Evolutionary conservation across 169 alveolate genomes (phyloP).

Genomic region (Cryptosporidium sp.): DNA sequence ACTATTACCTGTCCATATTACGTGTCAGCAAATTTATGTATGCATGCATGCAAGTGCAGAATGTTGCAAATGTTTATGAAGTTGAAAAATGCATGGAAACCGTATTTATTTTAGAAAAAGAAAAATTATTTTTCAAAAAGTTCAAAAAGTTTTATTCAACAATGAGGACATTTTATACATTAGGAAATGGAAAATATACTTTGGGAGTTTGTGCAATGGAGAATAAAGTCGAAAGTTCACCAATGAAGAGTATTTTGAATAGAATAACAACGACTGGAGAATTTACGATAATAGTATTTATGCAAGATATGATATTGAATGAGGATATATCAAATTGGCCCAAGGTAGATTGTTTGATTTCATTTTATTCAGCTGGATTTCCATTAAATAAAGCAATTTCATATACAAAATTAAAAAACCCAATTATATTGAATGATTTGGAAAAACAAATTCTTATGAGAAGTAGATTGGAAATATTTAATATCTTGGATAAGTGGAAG

Average conservation of each 20-base stretch:
- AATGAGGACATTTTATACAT: not conserved
- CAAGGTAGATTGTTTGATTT: constrained; percentile 90
- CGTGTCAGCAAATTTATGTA: not conserved
- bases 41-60: constrained; percentile 9
- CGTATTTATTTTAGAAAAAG: not conserved
- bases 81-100: not conserved
- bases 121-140: not conserved
- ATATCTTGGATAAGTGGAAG: constrained; percentile 83
- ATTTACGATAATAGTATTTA: constrained; percentile 85
- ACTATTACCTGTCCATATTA: constrained; percentile 5
- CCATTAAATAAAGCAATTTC: constrained; percentile 88
- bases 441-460: constrained; percentile 80
- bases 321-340: constrained; percentile 89
- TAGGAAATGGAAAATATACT: constrained; percentile 79
- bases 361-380: constrained; percentile 91
- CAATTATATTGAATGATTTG: constrained; percentile 78
- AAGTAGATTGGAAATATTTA: constrained; percentile 86
- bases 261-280: constrained; percentile 85
- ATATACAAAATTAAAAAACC: constrained; percentile 83
- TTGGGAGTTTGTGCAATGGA: constrained; percentile 93
- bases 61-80: not conserved
- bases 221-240: constrained; percentile 87
- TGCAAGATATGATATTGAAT: constrained; percentile 86
- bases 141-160: not conserved
- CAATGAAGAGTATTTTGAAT: constrained; percentile 88